These are phyloP conservation scores for Turnera subulata DNA, from an alignment of 345 rosid species.

Conservation along the genomic window DNA sequence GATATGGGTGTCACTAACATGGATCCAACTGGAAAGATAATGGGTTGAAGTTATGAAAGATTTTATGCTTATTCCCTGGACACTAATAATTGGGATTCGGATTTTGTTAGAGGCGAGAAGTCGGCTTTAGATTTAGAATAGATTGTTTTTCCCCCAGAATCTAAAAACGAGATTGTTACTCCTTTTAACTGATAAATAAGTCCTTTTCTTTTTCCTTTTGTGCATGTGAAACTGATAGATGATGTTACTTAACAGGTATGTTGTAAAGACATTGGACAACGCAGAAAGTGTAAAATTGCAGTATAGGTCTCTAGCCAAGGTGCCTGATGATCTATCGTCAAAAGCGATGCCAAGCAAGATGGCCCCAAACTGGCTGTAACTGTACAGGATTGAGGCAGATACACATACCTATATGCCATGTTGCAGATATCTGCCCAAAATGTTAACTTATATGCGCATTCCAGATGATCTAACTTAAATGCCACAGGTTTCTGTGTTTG, in stretches of 20 bases:
- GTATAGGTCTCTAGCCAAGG: slow-evolving; percentile 81
- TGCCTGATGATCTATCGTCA: slow-evolving; percentile 39
- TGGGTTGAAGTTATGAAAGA: too few species aligned
- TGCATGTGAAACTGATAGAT: not conserved
- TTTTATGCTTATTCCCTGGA: too few species aligned
- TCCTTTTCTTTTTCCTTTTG: too few species aligned
- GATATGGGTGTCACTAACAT: too few species aligned
- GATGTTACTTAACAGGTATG: slow-evolving; percentile 53
- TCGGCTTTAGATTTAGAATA: too few species aligned
- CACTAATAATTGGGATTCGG: too few species aligned
- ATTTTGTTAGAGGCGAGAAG: too few species aligned
- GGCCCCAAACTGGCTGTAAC: slow-evolving; percentile 58
- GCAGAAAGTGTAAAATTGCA: slow-evolving; percentile 89
- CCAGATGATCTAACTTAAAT: slow-evolving; percentile 13
- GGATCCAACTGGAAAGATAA: too few species aligned
- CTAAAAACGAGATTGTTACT: not conserved
- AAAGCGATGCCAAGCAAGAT: slow-evolving; percentile 46
- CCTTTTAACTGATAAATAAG: not conserved
- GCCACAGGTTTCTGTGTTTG: slow-evolving; percentile 1
- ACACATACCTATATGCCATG: not conserved
- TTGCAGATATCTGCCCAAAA: too few species aligned
- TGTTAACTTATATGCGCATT: not conserved
- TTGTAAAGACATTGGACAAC: slow-evolving; percentile 87
- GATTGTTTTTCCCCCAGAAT: too few species aligned
- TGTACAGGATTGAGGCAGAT: not conserved